Base-by-base conservation (phyloP, 257 asterid genomes). In the Henckelia pumila region DNA sequence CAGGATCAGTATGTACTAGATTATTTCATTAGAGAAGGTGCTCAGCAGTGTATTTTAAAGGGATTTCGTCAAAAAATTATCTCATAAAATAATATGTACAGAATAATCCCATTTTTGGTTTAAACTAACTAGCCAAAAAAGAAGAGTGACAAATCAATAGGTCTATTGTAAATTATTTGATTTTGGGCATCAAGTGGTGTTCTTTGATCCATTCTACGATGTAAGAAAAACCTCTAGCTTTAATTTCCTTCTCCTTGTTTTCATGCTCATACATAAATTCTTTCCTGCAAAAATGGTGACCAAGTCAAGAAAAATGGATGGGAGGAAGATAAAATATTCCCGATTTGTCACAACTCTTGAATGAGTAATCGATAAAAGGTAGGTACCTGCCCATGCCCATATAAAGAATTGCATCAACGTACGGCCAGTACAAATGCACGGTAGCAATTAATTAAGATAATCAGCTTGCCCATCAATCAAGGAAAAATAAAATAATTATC, bases 371-470 rank as follows among this genome's bases (percentile, higher is more conserved):
- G 82, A 72, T 73, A 71, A 78, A n/a, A n/a, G n/a, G n/a, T n/a
- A 52, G 80, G 67, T 64, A 76, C 73, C 78, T 74, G 76, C 76
- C 80, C 69, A 73, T 74, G 76, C 75, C 82, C 16, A 67, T 70
- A 76, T 78, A 74, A 65, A 70, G 67, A 70, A 52, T 13, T 14
- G 63, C 58, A 58, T 59, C 69, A 55, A 40, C 66, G 84, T 82
- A 85, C 88, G 84, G 85, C 72, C 72, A 71, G 86, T 79, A 81
- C 82, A 67, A 75, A 72, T 74, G 70, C 63, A 70, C 59, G 67
- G 77, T 71, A 66, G 84, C 70, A n/a, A 64, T 60, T 59, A n/a
- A 64, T 60, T 59, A 63, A 57, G 56, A 63, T 8, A 40, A 59
- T 59, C 53, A 50, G n/a, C n/a, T n/a, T n/a, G n/a, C n/a, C n/a